Conservation (phyloP, 2,329 filamentous ascomycete genomes). For the Fusarium sororula region DNA sequence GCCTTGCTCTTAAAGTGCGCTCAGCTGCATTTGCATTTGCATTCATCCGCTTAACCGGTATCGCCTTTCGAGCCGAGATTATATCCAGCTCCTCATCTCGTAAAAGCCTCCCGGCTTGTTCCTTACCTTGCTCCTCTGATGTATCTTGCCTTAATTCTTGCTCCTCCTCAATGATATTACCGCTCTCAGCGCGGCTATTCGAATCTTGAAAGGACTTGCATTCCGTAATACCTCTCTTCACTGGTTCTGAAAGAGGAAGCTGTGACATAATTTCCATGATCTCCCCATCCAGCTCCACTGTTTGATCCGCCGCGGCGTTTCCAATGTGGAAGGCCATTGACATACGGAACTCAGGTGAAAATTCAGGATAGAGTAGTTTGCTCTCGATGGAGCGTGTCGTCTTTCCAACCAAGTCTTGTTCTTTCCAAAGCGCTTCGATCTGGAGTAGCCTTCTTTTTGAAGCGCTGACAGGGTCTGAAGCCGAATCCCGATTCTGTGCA, state of each 20-base stretch:
- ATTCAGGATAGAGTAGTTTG: constrained; percentile 46
- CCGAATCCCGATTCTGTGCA: not conserved
- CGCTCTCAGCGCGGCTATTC: not conserved
- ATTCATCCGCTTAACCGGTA: constrained; percentile 15
- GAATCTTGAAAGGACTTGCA: constrained; percentile 20
- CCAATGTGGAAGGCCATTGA: constrained; percentile 45
- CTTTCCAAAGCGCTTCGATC: constrained; percentile 48
- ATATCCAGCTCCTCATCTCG: not conserved
- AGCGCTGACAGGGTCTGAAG: not conserved
- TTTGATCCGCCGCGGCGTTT: constrained; percentile 28
- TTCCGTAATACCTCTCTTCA: constrained; percentile 5
- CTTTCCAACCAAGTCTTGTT: constrained; percentile 43
- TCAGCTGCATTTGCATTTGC: not conserved
- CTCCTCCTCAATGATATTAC: not conserved
- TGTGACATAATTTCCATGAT: constrained; percentile 15
- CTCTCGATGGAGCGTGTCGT: constrained; percentile 47
- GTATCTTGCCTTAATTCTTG: not conserved
- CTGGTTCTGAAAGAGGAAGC: not conserved
- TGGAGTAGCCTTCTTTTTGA: constrained; percentile 45
- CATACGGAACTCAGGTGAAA: constrained; percentile 41
- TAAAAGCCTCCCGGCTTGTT: not conserved
- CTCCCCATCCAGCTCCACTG: constrained; percentile 38
- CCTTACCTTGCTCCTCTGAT: not conserved
- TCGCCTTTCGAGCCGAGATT: not conserved
- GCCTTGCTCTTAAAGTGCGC: constrained; percentile 8